Base-by-base conservation (phyloP, 192 early-diverging fungal species). In the Obelidium mucronatum region DNA sequence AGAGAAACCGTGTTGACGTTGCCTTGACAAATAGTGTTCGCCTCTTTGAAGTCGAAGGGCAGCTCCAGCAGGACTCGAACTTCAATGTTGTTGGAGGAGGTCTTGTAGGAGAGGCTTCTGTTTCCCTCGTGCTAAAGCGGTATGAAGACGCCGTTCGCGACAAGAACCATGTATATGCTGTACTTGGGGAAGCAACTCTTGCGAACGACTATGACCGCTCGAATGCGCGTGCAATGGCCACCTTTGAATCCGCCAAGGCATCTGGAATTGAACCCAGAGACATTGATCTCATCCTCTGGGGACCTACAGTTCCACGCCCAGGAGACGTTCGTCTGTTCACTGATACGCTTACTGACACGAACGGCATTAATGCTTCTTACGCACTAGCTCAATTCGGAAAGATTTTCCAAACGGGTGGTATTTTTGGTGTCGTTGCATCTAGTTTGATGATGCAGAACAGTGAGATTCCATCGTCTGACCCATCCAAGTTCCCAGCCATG, bases 81-180 rank as follows among this genome's bases (percentile, higher is more conserved):
- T 60, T 26, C 28, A 15, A 13, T 3, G 22, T 15, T 31, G 28
- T 19, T 19, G 58, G 24, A 19, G 30, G 2, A 15, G 66, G 22
- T 15, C 15, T 1, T 67, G n/a, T 44, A 26, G 40, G 66, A 24
- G 66, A 67, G 31, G 66, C n/a, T 30, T 17, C 33, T 53, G 34
- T 67, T 15, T 24, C 35, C 44, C 37, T 67, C 42, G 66, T 67
- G 15, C 35, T 67, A 13, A 67, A 67, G 42, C 40, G 44, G 15
- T 44, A 53, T 13, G 66, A 24, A 30, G 66, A 67, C 34, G 66
- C 66, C 13, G 66, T 26, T 15, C 26, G 33, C 22, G 66, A 67
- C 66, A 30, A 36, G 31, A 1, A 67, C 53, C 15, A 58, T 15
- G 42, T 67, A 17, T 36, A 26, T 1, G 1, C 44, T 13, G 22